phyloP scores from a whole-genome alignment of 441 rosid genomes.

The Daphne laureola region DNA sequence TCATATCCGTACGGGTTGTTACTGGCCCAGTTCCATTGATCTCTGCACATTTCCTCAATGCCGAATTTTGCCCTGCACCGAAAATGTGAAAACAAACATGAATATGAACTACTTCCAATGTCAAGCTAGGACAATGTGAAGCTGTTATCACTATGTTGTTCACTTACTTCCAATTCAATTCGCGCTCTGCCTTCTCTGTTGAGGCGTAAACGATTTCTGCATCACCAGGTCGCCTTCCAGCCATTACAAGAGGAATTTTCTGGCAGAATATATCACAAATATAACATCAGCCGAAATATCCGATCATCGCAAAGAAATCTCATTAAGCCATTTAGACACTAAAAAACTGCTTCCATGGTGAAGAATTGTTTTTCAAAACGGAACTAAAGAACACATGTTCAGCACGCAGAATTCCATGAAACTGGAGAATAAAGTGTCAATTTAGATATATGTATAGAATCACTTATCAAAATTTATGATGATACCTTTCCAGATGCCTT shows the following conservation, averaged over 20 bases:
- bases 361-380: not conserved
- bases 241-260: slow-evolving; percentile 74
- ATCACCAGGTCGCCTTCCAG: slow-evolving; percentile 80
- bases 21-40: slow-evolving; percentile 96
- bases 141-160: not conserved
- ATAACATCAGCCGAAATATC: not conserved
- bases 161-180: slow-evolving; percentile 94
- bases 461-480: not conserved
- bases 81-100: not conserved
- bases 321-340: not conserved
- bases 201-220: slow-evolving; percentile 85
- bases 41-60: slow-evolving; percentile 82
- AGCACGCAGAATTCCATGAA: not conserved
- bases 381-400: not conserved
- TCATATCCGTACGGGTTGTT: slow-evolving; percentile 88
- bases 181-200: slow-evolving; percentile 63
- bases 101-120: not conserved
- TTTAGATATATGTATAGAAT: not conserved
- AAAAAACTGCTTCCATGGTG: not conserved
- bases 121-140: not conserved
- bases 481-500: slow-evolving; percentile 87
- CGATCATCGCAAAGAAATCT: too few relatives aligned
- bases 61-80: slow-evolving; percentile 66
- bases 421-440: not conserved
- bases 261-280: slow-evolving; percentile 15